These are phyloP conservation scores for Wickerhamiella vanderwaltii DNA, from an alignment of 805 yeast species.

Conservation along the genomic window DNA sequence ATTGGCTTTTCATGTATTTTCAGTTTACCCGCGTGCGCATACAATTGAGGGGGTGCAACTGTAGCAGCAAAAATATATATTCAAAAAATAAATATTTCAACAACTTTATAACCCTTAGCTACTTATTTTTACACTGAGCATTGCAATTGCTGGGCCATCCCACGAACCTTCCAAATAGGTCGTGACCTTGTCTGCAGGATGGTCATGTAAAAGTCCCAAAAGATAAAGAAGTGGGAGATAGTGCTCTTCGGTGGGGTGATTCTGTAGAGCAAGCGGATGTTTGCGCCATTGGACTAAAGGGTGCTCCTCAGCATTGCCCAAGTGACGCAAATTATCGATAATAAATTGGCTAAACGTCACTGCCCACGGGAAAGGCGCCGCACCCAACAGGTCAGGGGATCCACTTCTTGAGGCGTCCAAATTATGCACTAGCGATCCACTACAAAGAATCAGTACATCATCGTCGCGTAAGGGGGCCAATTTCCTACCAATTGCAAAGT, in stretches of 20 bases:
- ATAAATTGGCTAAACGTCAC: constrained; percentile 32
- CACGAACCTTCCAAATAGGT: constrained; percentile 1
- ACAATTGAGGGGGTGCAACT: too few relatives aligned
- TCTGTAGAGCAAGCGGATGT: constrained; percentile 23
- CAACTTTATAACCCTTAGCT: too few relatives aligned
- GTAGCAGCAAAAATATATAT: too few relatives aligned
- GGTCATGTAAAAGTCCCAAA: constrained; percentile 15
- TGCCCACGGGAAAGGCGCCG: constrained; percentile 14
- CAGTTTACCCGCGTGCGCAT: too few relatives aligned
- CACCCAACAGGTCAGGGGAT: neutral
- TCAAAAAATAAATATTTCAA: too few relatives aligned
- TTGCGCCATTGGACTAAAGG: constrained; percentile 19
- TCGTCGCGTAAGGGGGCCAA: constrained; percentile 40
- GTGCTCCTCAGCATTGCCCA: constrained; percentile 22
- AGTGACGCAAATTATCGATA: constrained; percentile 13
- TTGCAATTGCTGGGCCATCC: neutral
- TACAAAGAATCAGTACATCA: constrained; percentile 42
- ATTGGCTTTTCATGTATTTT: too few relatives aligned
- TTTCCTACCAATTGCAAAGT: constrained; percentile 40
- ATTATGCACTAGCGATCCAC: constrained; percentile 70
- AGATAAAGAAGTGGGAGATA: constrained; percentile 27
- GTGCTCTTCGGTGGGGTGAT: constrained; percentile 68
- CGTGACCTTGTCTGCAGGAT: constrained; percentile 23
- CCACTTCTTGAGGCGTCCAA: constrained; percentile 22
- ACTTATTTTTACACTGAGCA: constrained; percentile 4